Base-by-base conservation (phyloP, 2,329 filamentous ascomycete species). In the Penicillium freii region DNA sequence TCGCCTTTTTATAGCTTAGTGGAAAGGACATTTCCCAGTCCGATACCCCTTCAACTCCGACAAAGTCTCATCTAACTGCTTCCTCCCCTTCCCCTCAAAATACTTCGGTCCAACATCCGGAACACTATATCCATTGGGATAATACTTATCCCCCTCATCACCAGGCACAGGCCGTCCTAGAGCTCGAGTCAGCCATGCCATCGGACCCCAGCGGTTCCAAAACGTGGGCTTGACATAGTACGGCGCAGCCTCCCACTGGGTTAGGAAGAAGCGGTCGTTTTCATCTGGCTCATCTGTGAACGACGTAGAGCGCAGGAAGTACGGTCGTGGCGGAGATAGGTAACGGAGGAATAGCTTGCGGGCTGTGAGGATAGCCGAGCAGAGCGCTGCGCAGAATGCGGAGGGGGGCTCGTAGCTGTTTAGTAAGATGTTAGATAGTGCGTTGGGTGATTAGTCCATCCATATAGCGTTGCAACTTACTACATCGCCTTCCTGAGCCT, bases 401-500 rank as follows among this genome's bases (percentile, higher is more conserved):
- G 75, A 63, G 0, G 80, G 75, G 2, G 75, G 63, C 0, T 75
- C 67, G 40, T 78, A 80, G 57, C 77, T 78, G 9, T 53, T 39
- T 19, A 15, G 21, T 3, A 21, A 19, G 23, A 23, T 13, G 21
- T 54, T 43, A 59, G 43, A 46, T 25, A 4, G 13, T 9, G n/a
- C 7, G n/a, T 45, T 25, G 8, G 8, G 46, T 25, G 27, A 40
- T 13, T n/a, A 38, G 36, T 39, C 10, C 36, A 39, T 11, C 6
- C 10, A 34, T 31, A 52, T 9, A 21, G 19, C 19, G 38, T n/a
- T 21, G 25, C 40, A 39, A 69, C 80, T 70, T 73, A 87, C 84
- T 83, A 73, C 79, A 91, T 90, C 0, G 87, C 84, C 49, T 79
- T 80, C 17, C 88, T 78, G 47, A 90, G 73, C 13, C 83, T 80